Evolutionary conservation across 2,329 filamentous ascomycete genomes (phyloP).

Genomic region (Colletotrichum sp.): DNA sequence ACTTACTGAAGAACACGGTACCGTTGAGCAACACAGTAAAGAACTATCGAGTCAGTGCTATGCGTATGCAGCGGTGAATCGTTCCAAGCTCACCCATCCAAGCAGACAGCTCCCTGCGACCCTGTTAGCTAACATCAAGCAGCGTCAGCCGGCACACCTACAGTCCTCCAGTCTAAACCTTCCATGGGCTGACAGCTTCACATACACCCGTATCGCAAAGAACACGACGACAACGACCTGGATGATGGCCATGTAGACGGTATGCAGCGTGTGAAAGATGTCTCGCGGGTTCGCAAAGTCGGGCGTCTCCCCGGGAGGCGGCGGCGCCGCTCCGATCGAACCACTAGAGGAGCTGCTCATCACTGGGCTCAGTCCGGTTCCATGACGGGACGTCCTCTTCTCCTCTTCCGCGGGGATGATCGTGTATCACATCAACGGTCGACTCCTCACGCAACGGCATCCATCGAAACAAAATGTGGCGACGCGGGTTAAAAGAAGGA

Average conservation of each 20-base stretch:
- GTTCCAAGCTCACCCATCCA: constrained; percentile 8
- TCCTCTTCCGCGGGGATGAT: not conserved
- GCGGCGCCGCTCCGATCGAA: constrained; percentile 12
- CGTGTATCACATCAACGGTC: not conserved
- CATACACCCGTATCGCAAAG: constrained; percentile 5
- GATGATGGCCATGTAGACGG: not conserved
- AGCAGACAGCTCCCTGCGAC: constrained; percentile 6
- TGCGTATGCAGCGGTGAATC: not conserved
- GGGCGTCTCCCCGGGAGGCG: constrained; percentile 17
- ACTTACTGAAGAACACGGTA: constrained; percentile 14
- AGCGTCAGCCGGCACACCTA: not conserved
- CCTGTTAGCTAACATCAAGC: not conserved
- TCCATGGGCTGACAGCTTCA: constrained; percentile 1
- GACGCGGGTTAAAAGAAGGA: not conserved
- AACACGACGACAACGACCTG: constrained; percentile 5
- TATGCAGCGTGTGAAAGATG: not conserved
- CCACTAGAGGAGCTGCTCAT: constrained; percentile 1
- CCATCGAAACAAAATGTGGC: not conserved
- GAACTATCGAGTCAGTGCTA: not conserved
- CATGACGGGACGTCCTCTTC: not conserved
- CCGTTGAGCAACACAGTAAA: constrained; percentile 11
- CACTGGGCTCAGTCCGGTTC: not conserved
- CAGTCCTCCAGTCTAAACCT: constrained; percentile 18
- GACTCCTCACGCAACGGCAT: not conserved
- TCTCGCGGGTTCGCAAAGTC: constrained; percentile 17